phyloP scores from a whole-genome alignment of 2,329 filamentous ascomycete species.

The Phaeosphaeriaceae sp. region DNA sequence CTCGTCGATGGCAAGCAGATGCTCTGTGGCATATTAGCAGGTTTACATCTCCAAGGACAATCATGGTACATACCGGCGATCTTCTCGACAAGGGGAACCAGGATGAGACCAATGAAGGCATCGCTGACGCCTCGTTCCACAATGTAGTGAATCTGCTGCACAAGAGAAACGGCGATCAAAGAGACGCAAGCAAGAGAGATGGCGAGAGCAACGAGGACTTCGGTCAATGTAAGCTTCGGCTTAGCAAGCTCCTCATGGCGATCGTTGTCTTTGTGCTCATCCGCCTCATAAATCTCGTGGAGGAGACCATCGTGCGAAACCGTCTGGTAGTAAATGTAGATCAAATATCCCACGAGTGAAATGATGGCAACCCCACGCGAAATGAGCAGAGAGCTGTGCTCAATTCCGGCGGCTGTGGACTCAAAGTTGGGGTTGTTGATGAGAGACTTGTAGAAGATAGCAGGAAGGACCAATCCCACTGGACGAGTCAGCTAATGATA shows the following conservation, averaged over 20 bases:
- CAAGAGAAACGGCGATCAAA: conserved; percentile 75
- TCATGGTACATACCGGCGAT: conserved; percentile 60
- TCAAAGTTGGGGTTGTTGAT: conserved; percentile 38
- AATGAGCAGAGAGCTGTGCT: conserved; percentile 65
- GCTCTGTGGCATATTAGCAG: conserved; percentile 58
- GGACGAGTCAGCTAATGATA: conserved; percentile 23
- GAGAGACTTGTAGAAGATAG: conserved; percentile 60
- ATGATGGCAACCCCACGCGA: conserved; percentile 75
- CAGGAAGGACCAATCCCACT: conserved; percentile 58
- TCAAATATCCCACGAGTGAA: conserved; percentile 70
- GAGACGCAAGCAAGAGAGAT: conserved; percentile 73
- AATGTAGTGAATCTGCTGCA: conserved; percentile 72
- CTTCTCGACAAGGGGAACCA: conserved; percentile 84
- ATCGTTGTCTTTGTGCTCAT: conserved; percentile 73
- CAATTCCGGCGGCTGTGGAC: conserved; percentile 63
- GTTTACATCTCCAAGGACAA: neutral
- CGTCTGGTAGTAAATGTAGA: conserved; percentile 74
- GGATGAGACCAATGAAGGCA: conserved; percentile 72
- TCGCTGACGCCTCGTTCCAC: conserved; percentile 59
- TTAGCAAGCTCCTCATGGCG: conserved; percentile 65
- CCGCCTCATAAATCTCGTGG: conserved; percentile 73
- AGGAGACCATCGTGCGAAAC: conserved; percentile 79
- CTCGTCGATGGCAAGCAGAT: conserved; percentile 83
- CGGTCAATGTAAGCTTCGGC: conserved; percentile 76
- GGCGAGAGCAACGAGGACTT: conserved; percentile 70